phyloP scores from a whole-genome alignment of 495 filamentous ascomycete genomes.

The Podospora conica region DNA sequence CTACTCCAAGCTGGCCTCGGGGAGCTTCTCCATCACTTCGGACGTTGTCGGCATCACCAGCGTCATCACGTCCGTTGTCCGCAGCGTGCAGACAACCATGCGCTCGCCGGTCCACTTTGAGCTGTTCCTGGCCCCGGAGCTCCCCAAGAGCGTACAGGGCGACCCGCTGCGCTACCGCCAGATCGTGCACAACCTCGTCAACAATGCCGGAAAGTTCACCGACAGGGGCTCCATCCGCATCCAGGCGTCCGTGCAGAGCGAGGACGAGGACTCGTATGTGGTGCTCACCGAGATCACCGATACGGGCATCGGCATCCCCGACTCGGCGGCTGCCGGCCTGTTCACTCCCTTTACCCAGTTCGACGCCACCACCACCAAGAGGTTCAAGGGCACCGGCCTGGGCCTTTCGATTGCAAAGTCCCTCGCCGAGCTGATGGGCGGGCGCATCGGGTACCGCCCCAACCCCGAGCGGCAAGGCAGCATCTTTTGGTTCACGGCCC shows the following conservation, averaged over 20 bases:
- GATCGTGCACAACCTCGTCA: constrained; percentile 43
- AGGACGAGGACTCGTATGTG: constrained; percentile 37
- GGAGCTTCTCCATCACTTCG: constrained; percentile 39
- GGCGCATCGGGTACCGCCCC: constrained; percentile 51
- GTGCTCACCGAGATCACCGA: constrained; percentile 62
- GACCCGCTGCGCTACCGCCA: constrained; percentile 46
- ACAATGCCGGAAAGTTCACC: constrained; percentile 47
- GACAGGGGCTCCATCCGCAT: constrained; percentile 38
- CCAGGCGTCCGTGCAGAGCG: constrained; percentile 25
- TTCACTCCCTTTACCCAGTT: constrained; percentile 83
- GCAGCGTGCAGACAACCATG: constrained; percentile 36
- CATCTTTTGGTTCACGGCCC: constrained; percentile 54
- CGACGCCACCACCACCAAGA: constrained; percentile 67
- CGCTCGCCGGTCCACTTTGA: constrained; percentile 31
- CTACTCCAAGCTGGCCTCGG: constrained; percentile 44
- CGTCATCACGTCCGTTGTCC: constrained; percentile 49
- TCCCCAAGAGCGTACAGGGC: constrained; percentile 38
- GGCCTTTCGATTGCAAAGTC: constrained; percentile 75
- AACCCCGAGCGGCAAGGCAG: constrained; percentile 50
- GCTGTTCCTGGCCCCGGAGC: constrained; percentile 31
- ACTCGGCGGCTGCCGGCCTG: constrained; percentile 53
- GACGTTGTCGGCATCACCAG: constrained; percentile 38
- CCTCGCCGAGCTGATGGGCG: constrained; percentile 65
- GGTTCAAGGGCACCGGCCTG: constrained; percentile 72
- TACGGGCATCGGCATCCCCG: constrained; percentile 69